These are phyloP conservation scores for Nannizziopsis barbatae DNA, from an alignment of 2,329 filamentous ascomycete genomes.

Conservation along the genomic window DNA sequence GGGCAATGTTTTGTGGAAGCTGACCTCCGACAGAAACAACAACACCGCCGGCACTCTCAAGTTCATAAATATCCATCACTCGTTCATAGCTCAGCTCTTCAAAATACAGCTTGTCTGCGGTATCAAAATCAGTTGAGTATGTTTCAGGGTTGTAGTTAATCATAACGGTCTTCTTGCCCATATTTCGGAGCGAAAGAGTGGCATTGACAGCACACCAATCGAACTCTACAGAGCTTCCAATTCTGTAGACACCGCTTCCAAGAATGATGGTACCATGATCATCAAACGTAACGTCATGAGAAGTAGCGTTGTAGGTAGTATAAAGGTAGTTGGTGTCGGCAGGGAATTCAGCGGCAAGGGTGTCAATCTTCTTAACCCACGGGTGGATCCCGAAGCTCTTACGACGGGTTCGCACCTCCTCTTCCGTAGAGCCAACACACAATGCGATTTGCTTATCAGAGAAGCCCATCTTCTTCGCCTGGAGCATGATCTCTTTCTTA, in stretches of 20 bases:
- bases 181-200: constrained; percentile 66
- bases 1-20: constrained; percentile 92
- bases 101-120: constrained; percentile 86
- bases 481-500: constrained; percentile 76
- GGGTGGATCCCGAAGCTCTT: constrained; percentile 80
- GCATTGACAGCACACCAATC: constrained; percentile 96
- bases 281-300: constrained; percentile 87
- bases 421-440: constrained; percentile 74
- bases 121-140: constrained; percentile 71
- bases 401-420: constrained; percentile 75
- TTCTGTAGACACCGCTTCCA: constrained; percentile 92
- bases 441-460: constrained; percentile 89
- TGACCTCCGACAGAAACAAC: constrained; percentile 95
- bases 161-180: constrained; percentile 96
- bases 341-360: constrained; percentile 90
- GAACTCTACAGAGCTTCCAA: constrained; percentile 95
- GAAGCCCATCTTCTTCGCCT: constrained; percentile 96
- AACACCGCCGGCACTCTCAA: constrained; percentile 73
- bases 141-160: constrained; percentile 90
- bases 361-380: constrained; percentile 98
- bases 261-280: constrained; percentile 84
- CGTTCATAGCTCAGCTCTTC: constrained; percentile 94
- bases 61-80: constrained; percentile 97
- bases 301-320: constrained; percentile 92
- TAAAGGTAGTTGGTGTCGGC: constrained; percentile 93